Base-by-base conservation (phyloP, 768 basidiomycete genomes). In the Mrakia blollopis region DNA sequence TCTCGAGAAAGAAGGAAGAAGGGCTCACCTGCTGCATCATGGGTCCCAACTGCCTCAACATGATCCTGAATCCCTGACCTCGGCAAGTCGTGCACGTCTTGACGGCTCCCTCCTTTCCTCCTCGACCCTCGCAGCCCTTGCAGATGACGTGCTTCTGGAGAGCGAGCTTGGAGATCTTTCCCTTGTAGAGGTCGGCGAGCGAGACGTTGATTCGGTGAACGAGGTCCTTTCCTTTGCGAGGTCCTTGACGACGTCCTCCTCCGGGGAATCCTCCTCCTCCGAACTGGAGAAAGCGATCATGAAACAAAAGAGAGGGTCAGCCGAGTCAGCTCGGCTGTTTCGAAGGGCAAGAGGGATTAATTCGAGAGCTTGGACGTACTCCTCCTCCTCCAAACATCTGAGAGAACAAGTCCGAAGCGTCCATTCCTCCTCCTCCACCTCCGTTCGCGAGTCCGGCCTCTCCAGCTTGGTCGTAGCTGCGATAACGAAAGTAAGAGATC, bases 171-270 rank as follows among this genome's bases (percentile, higher is more conserved):
- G 95, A 94, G 6, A 94, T 96, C 85, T 98, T 99, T 85, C 97
- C 96, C 84, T 92, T 94, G 89, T 98, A 98, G 6, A 99, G 89
- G 83, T 99, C 97, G 85, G 98, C 96, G 79, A 99, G 89, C n/a
- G 93, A 89, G 81, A 98, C 94, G 82, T 91, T 88, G 79, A 98
- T 92, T 75, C 95, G 92, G 85, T 99, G 97, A 7, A 98, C 92
- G 80, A 99, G 92, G 84, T 99, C 97, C 84, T 98, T 98, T 78
- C 94, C 97, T 85, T 92, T 94, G 82, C 94, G 92, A 28, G 91
- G 90, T 21, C 91, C 92, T 79, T 87, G 80, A 21, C 77, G 77
- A 25, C 73, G 73, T 30, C 77, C 73, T 78, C 73, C 72, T 69
- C 77, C 77, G 63, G 70, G 70, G 52, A 77, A 77, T n/a, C 76